Conservation (phyloP, 2,329 filamentous ascomycete species). For the Trichoderma sp. region DNA sequence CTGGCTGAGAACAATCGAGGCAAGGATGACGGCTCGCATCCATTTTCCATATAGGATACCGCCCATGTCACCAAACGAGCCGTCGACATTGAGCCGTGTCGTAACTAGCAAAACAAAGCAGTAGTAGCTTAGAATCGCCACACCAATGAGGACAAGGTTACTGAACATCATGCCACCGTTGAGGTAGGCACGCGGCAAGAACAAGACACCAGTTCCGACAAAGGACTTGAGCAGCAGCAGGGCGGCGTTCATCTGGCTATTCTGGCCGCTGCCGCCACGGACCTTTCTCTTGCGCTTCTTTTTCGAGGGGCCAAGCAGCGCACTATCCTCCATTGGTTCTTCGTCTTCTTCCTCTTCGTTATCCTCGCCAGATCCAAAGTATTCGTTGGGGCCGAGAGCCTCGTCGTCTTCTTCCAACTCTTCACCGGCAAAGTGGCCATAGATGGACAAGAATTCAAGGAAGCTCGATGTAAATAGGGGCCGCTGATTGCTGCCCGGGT, state of each 20-base stretch:
- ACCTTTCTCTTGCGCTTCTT: slow-evolving; percentile 75
- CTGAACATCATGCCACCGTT: slow-evolving; percentile 98
- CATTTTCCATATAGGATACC: slow-evolving; percentile 86
- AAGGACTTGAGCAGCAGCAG: slow-evolving; percentile 94
- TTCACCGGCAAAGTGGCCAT: slow-evolving; percentile 96
- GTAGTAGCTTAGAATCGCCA: slow-evolving; percentile 90
- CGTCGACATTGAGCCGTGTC: slow-evolving; percentile 80
- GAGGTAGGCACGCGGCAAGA: slow-evolving; percentile 87
- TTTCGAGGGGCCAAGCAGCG: slow-evolving; percentile 74
- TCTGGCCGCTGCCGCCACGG: slow-evolving; percentile 72
- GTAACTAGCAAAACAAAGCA: slow-evolving; percentile 93
- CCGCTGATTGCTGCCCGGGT: slow-evolving; percentile 38
- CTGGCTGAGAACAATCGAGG: slow-evolving; percentile 92
- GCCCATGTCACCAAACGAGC: slow-evolving; percentile 98
- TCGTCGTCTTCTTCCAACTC: slow-evolving; percentile 97
- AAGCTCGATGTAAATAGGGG: slow-evolving; percentile 87
- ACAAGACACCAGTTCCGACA: slow-evolving; percentile 92
- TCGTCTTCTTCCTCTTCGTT: slow-evolving; percentile 66
- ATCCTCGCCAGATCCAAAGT: slow-evolving; percentile 79
- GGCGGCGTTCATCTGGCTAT: slow-evolving; percentile 75
- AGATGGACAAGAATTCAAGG: slow-evolving; percentile 90
- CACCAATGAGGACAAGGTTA: slow-evolving; percentile 81
- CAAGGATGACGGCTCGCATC: slow-evolving; percentile 84
- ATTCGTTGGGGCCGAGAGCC: slow-evolving; percentile 81
- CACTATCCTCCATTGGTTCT: slow-evolving; percentile 85